Evolutionary conservation across 352 stramenopile genomes (phyloP).

Genomic region (Peronospora belbahrii): DNA sequence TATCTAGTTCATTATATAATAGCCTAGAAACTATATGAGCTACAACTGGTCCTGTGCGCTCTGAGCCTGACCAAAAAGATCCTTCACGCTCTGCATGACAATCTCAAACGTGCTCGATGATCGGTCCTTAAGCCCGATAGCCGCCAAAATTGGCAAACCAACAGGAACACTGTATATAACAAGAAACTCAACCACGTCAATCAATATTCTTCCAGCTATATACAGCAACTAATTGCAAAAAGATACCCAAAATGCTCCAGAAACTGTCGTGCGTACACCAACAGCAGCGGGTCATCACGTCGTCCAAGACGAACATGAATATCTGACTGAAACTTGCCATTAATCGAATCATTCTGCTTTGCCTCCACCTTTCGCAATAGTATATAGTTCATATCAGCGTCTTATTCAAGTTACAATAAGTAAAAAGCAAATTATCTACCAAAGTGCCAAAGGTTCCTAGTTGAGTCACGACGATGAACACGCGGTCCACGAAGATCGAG

Average conservation of each 20-base stretch:
- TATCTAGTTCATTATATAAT: neutral
- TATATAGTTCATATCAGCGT: neutral
- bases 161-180: constrained; percentile 36
- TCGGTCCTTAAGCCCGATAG: constrained; percentile 72
- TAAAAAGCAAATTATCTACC: too few species aligned
- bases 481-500: constrained; percentile 69
- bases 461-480: constrained; percentile 79
- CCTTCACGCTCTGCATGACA: constrained; percentile 58
- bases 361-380: constrained; percentile 46
- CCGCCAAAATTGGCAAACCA: constrained; percentile 57
- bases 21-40: neutral
- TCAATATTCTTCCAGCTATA: neutral
- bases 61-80: constrained; percentile 31
- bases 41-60: constrained; percentile 10
- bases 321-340: constrained; percentile 65
- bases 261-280: constrained; percentile 79
- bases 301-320: constrained; percentile 70
- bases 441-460: constrained; percentile 75
- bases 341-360: constrained; percentile 67
- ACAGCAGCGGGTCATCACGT: constrained; percentile 71
- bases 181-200: neutral
- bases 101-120: constrained; percentile 64
- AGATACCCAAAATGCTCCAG: constrained; percentile 79
- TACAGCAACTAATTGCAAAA: neutral
- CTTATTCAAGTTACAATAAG: too few species aligned